A percentile compares a stretch with the other conserved stretches of the same genome.
These are phyloP conservation scores for Begonia masoniana DNA, from an alignment of 306 rosid species.

Conservation along the genomic window DNA sequence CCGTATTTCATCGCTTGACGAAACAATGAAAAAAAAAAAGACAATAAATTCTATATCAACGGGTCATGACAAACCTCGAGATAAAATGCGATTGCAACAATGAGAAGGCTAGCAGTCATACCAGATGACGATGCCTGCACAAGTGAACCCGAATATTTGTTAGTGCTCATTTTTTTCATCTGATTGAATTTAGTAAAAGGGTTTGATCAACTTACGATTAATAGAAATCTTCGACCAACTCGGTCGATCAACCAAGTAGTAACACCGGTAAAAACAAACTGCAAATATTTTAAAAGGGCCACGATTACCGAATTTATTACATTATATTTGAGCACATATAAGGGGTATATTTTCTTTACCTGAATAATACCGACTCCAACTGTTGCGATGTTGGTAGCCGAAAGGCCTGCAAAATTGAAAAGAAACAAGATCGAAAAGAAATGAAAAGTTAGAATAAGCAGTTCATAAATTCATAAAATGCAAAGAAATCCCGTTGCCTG, in stretches of 20 bases:
- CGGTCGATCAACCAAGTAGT: slow-evolving; percentile 74
- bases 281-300: slow-evolving; percentile 9
- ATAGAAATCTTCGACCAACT: slow-evolving; percentile 67
- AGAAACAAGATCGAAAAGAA: neutral
- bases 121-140: slow-evolving; percentile 51
- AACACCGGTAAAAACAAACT: slow-evolving; percentile 62
- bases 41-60: neutral
- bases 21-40: neutral
- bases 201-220: slow-evolving; percentile 33
- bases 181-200: no score
- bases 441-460: neutral
- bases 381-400: slow-evolving; percentile 51
- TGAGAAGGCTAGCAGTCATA: slow-evolving; percentile 61
- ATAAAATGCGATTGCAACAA: slow-evolving; percentile 53
- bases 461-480: neutral
- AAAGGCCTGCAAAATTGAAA: slow-evolving; percentile 37
- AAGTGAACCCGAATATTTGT: neutral
- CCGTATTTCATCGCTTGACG: neutral
- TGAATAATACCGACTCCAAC: slow-evolving; percentile 66
- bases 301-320: neutral
- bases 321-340: neutral
- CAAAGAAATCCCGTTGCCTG: no score
- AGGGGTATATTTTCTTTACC: slow-evolving; percentile 17
- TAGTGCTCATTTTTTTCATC: no score
- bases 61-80: slow-evolving; percentile 28